These are phyloP conservation scores for Choricystis sp. DNA, from an alignment of 139 green algal species.

Conservation along the genomic window DNA sequence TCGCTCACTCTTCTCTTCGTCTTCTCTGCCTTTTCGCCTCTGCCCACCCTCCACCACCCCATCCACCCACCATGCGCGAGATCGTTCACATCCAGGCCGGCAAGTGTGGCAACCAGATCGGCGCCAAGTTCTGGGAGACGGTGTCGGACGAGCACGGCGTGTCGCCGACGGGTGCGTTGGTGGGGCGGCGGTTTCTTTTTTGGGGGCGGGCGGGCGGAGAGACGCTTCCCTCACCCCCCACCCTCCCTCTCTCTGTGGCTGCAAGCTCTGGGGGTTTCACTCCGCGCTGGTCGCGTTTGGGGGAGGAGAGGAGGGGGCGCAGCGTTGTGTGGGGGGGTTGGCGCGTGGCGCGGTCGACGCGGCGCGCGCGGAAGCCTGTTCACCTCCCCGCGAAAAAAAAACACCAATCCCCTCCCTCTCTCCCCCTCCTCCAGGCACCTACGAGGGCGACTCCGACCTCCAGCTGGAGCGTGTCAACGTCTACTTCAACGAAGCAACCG, in stretches of 20 bases:
- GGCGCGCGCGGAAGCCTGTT: background rate
- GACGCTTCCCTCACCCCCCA: too few species aligned
- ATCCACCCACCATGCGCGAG: conserved; percentile 55
- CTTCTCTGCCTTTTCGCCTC: background rate
- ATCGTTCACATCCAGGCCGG: conserved; percentile 88
- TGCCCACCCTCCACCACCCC: background rate
- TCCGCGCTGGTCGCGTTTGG: background rate
- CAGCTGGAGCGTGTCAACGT: conserved; percentile 99
- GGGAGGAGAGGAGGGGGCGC: too few species aligned
- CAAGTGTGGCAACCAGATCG: conserved; percentile 97
- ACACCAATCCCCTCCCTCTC: background rate
- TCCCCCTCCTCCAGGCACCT: conserved; percentile 4
- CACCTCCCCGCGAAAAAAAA: background rate
- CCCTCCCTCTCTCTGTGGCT: too few species aligned
- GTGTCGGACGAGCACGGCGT: conserved; percentile 77
- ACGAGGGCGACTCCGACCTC: conserved; percentile 81
- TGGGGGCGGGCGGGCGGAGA: too few species aligned
- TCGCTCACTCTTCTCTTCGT: background rate
- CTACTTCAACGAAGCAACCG: conserved; percentile 98
- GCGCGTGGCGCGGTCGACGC: background rate
- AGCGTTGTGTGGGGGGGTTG: background rate
- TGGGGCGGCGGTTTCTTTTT: conserved; percentile 1
- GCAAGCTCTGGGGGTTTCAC: background rate
- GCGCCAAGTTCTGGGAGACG: conserved; percentile 91
- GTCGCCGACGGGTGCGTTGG: conserved; percentile 80